Conservation (phyloP, 2,329 filamentous ascomycete genomes). For the Cladophialophora bantiana region DNA sequence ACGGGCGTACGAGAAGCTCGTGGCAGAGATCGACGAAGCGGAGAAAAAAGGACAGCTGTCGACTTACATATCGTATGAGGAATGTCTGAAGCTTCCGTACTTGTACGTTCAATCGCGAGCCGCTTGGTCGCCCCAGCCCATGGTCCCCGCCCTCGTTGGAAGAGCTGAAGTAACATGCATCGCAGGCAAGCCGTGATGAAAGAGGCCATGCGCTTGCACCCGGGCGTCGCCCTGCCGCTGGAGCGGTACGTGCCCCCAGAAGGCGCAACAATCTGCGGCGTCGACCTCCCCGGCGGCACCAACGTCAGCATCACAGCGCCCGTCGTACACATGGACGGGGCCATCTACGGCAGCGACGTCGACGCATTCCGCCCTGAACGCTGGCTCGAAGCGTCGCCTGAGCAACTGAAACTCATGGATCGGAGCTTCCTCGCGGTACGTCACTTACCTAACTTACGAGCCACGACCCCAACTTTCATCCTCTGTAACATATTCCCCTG, state of each 20-base stretch:
- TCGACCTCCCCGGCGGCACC: conserved; percentile 42
- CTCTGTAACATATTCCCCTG: too few species aligned
- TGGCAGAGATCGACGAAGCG: conserved; percentile 25
- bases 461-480: too few species aligned
- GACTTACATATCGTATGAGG: conserved; percentile 20
- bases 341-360: conserved; percentile 36
- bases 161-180: neutral
- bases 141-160: neutral
- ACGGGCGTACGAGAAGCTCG: conserved; percentile 18
- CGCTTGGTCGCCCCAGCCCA: too few species aligned
- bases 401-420: conserved; percentile 29
- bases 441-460: neutral
- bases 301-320: conserved; percentile 21
- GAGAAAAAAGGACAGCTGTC: conserved; percentile 23
- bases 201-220: conserved; percentile 56
- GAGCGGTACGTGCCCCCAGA: conserved; percentile 58
- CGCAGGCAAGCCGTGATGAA: conserved; percentile 51
- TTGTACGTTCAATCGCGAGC: conserved; percentile 6
- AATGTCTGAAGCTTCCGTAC: conserved; percentile 27
- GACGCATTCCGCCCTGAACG: conserved; percentile 34
- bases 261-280: conserved; percentile 39
- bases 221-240: conserved; percentile 47
- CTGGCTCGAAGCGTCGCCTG: conserved; percentile 48
- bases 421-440: conserved; percentile 41
- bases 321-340: conserved; percentile 26